Evolutionary conservation across 2,329 filamentous ascomycete species (phyloP).

Genomic region (Cercospora zeae-maydis): DNA sequence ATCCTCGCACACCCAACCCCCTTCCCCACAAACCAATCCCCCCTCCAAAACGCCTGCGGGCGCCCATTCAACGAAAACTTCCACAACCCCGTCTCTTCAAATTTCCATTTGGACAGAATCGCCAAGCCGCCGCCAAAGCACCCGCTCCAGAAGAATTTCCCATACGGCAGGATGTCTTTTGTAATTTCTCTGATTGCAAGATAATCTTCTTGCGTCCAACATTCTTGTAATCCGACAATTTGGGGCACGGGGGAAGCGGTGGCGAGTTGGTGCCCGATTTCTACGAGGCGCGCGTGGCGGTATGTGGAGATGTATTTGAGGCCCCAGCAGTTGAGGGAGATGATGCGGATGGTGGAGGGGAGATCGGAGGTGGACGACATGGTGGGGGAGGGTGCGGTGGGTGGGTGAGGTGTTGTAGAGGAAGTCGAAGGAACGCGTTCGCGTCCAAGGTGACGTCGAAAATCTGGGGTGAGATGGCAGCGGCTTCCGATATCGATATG

Average conservation of each 20-base stretch:
- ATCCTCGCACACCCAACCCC: conserved; percentile 83
- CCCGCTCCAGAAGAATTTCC: conserved; percentile 88
- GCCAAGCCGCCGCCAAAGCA: conserved; percentile 86
- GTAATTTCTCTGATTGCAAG: conserved; percentile 71
- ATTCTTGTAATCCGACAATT: conserved; percentile 92
- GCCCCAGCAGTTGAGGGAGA: conserved; percentile 97
- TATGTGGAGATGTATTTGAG: conserved; percentile 80
- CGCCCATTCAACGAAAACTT: conserved; percentile 88
- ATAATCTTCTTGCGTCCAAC: conserved; percentile 86
- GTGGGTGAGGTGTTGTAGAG: neutral
- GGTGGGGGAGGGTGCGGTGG: neutral
- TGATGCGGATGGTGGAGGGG: conserved; percentile 59
- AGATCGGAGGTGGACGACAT: conserved; percentile 1
- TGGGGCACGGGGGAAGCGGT: conserved; percentile 64
- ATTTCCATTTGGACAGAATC: conserved; percentile 87
- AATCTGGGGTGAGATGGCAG: neutral
- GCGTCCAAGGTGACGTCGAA: neutral
- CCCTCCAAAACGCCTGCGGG: conserved; percentile 88
- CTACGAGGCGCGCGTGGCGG: conserved; percentile 70
- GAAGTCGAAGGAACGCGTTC: neutral
- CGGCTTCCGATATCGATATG: neutral
- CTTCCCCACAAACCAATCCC: conserved; percentile 96
- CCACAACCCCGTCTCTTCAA: conserved; percentile 82
- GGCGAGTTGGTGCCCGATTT: conserved; percentile 80
- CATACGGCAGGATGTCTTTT: conserved; percentile 72